Base-by-base conservation (phyloP, 768 basidiomycete genomes). In the Mycena vulgaris region DNA sequence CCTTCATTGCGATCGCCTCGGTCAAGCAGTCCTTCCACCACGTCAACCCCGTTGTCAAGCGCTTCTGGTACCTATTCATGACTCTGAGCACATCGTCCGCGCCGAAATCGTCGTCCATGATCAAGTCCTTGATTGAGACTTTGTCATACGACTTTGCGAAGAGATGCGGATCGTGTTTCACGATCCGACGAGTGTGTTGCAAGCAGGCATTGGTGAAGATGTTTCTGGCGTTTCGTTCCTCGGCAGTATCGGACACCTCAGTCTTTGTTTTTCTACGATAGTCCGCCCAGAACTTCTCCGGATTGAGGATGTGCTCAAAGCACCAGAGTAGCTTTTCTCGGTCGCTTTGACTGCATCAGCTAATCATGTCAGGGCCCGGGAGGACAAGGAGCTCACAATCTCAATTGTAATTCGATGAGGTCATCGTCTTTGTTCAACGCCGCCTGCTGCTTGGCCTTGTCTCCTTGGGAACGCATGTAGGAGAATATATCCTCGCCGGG, bases 111-210 rank as follows among this genome's bases (percentile, higher is more conserved):
- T 82, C 75, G 31, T 77, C 75, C 45, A 81, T 70, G 25, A 81
- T 40, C n/a, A 82, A 58, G 55, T 82, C 80, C 52, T 74, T 74
- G 58, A 82, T 74, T 17, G 80, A 82, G 3, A 79, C 80, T 42
- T 74, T 81, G 17, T 75, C 75, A 28, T 76, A n/a, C 5, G 79
- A 66, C 52, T 78, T 79, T 71, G 75, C 65, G 35, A 77, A 78
- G 3, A 82, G 73, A 14, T 39, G 65, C 0, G 76, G 77, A 14
- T 82, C 64, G 25, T 82, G 71, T 28, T 79, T 78, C 47, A 81
- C 71, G 30, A 81, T 74, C 0, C 81, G 74, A 8, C 80, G 76
- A 37, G 68, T 59, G 60, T 76, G 80, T 30, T 81, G 81, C 56
- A 39, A 9, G 25, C 2, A 52, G 1, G 39, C 65, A 23, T 23